Evolutionary conservation across 2,329 filamentous ascomycete genomes (phyloP), one percentile per base, ranked within the genome.

Genomic region (Fusarium burgessii): DNA sequence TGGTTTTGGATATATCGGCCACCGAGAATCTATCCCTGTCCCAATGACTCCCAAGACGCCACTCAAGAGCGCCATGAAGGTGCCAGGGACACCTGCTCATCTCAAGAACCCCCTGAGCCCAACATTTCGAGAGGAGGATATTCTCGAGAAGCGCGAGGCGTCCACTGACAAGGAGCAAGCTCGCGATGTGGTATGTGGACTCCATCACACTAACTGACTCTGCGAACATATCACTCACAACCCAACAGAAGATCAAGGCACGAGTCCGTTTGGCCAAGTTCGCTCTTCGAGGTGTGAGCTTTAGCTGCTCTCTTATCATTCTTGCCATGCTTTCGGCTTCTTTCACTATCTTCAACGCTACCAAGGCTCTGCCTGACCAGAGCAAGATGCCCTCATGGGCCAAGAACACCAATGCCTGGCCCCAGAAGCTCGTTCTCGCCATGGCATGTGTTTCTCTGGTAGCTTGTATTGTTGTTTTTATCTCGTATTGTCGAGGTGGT

Each of bases 301-400:
- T 99, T 82, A 94, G 93, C 81, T 99, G 96, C 86, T 95, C 93
- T 80, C 87, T 98, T 66, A 98, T 99, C 79, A 93, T 99, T 72
- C 88, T 99, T 62, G 87, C 94, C 68, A 95, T 99, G 89, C 85
- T 99, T 58, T 91, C 92, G 17, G 89, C 93, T n/a, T 94, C 93
- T 6, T 93, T 99, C 78, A 85, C 90, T 74, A 95, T 99, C 81
- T 99, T 99, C 89, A 94, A 96, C 80, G 89, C 94, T 52, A 98
- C 96, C 64, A 93, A 89, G 78, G 58, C 83, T 18, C 85, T 99
- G 4, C 89, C 94, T 36, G 78, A 89, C 17, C 89, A 95, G 72
- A 97, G 93, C 84, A 90, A 88, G 67, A 89, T 97, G 71, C 93
- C 94, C 9, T 83, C 96, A 5, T 99, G 96, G 96, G 93, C 95